Percentiles rank a stretch among this genome's conserved stretches.
phyloP scores from a whole-genome alignment of 306 rosid genomes.

The Rosa multiflora region DNA sequence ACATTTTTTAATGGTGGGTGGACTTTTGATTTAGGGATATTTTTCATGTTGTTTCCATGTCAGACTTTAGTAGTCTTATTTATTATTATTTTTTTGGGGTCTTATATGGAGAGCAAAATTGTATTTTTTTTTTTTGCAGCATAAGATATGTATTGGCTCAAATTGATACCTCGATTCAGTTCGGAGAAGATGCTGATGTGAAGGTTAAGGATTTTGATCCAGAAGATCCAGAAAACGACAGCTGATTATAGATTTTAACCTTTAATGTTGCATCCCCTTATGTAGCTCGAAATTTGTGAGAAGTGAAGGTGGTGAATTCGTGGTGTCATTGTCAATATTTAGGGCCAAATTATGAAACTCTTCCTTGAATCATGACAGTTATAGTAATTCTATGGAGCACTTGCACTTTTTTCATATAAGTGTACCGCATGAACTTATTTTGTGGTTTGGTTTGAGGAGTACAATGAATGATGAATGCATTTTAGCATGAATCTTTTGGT shows the following conservation, averaged over 20 bases:
- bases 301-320: background rate
- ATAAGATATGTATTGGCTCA: constrained; percentile 10
- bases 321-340: background rate
- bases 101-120: background rate
- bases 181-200: constrained; percentile 21
- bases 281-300: background rate
- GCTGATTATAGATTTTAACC: background rate
- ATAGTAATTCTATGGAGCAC: background rate
- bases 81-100: background rate
- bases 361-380: background rate
- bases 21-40: background rate
- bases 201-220: constrained; percentile 25
- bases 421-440: background rate
- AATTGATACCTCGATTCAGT: constrained; percentile 22
- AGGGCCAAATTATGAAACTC: background rate
- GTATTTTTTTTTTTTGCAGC: background rate
- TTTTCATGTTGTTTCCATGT: background rate
- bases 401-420: background rate
- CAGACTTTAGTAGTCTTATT: background rate
- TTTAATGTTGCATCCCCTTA: too few species aligned
- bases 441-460: background rate
- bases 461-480: background rate
- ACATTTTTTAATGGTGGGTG: background rate
- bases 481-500: too few species aligned
- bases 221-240: constrained; percentile 13